These are phyloP conservation scores for Cladophialophora chaetospira DNA, from an alignment of 2,329 filamentous ascomycete genomes.

Conservation along the genomic window DNA sequence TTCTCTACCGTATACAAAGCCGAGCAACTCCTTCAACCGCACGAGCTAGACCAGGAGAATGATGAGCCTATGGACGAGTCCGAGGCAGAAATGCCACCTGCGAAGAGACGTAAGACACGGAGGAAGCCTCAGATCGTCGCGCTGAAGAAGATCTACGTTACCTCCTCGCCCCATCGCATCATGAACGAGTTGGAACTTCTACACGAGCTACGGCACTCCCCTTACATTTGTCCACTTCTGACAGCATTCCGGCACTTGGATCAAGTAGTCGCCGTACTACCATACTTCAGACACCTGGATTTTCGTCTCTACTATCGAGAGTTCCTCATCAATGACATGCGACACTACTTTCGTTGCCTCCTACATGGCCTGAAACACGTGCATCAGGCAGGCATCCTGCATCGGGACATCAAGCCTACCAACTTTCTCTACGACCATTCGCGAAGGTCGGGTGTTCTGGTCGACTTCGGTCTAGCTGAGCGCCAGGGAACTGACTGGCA, in stretches of 20 bases:
- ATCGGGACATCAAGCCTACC: conserved; percentile 96
- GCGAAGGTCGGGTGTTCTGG: conserved; percentile 80
- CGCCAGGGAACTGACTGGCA: conserved; percentile 69
- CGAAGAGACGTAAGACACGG: conserved; percentile 55
- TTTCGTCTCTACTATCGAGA: conserved; percentile 89
- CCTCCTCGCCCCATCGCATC: conserved; percentile 88
- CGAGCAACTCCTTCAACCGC: conserved; percentile 78
- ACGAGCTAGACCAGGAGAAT: conserved; percentile 83
- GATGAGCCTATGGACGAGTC: conserved; percentile 67
- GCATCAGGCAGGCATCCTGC: conserved; percentile 80
- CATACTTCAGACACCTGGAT: conserved; percentile 93
- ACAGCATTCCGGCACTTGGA: conserved; percentile 95
- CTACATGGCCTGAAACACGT: conserved; percentile 84
- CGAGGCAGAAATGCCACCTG: conserved; percentile 69
- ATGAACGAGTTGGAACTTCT: conserved; percentile 95
- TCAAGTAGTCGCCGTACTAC: conserved; percentile 90
- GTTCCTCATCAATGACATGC: conserved; percentile 82
- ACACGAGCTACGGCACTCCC: conserved; percentile 78
- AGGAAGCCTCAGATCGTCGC: conserved; percentile 77
- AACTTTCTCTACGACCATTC: conserved; percentile 38
- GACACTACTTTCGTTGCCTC: conserved; percentile 83
- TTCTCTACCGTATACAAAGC: conserved; percentile 99
- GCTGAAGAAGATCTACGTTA: conserved; percentile 99
- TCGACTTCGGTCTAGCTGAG: conserved; percentile 99
- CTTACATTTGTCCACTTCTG: conserved; percentile 89